These are phyloP conservation scores for Alternaria burnsii DNA, from an alignment of 2,329 filamentous ascomycete species.

Conservation along the genomic window DNA sequence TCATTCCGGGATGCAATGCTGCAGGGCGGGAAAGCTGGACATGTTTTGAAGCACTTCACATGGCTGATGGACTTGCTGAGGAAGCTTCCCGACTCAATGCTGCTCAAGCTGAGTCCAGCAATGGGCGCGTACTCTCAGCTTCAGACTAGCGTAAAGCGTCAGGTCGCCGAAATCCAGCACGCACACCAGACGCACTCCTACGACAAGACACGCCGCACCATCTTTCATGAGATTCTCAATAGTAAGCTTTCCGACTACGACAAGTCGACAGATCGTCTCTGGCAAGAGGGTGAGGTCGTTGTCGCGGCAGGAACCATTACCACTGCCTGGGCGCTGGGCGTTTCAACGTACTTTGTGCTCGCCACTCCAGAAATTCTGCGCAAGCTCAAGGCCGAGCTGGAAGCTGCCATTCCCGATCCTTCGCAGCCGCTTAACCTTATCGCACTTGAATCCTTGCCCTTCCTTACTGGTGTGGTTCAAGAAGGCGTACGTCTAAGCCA, in stretches of 20 bases:
- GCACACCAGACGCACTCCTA: constrained; percentile 6
- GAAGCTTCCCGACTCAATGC: background rate
- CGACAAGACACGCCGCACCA: constrained; percentile 5
- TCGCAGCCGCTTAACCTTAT: background rate
- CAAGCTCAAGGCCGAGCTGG: background rate
- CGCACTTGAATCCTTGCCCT: background rate
- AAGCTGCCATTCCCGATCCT: background rate
- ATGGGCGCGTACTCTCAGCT: constrained; percentile 11
- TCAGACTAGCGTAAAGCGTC: constrained; percentile 4
- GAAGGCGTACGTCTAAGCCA: background rate
- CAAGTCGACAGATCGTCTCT: background rate
- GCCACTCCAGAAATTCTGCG: background rate
- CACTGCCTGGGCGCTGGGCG: constrained; percentile 4
- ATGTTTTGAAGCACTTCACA: constrained; percentile 2
- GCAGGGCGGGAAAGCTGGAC: constrained; percentile 1
- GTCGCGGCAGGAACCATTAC: constrained; percentile 5
- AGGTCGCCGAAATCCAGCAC: constrained; percentile 8
- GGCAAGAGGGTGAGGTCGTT: constrained; percentile 5
- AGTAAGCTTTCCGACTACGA: background rate
- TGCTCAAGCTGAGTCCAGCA: constrained; percentile 3
- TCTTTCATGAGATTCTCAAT: background rate
- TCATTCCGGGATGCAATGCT: constrained; percentile 2
- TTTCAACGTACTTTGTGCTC: background rate
- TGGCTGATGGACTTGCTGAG: constrained; percentile 7
- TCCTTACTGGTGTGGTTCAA: background rate